These are phyloP conservation scores for Ogataea paraovalis DNA, from an alignment of 805 yeast species.

Conservation along the genomic window DNA sequence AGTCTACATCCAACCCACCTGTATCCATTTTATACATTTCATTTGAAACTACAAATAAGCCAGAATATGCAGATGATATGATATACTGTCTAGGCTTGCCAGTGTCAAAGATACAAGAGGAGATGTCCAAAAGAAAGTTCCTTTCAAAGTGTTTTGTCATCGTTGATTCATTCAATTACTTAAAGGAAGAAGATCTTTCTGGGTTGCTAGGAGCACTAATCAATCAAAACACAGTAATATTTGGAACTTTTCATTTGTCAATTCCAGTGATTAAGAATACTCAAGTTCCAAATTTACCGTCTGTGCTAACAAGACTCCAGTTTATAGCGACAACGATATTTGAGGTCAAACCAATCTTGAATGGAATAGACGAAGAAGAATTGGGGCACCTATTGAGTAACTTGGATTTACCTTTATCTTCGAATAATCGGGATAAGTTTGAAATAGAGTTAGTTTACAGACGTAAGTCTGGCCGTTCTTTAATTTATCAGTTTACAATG, in stretches of 20 bases:
- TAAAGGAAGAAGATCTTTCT: constrained; percentile 45
- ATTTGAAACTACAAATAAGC: constrained; percentile 59
- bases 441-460: constrained; percentile 56
- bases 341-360: constrained; percentile 47
- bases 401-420: constrained; percentile 47
- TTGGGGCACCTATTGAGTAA: constrained; percentile 35
- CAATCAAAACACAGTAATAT: constrained; percentile 41
- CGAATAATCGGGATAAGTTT: constrained; percentile 44
- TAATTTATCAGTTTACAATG: constrained; percentile 50
- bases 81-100: constrained; percentile 38
- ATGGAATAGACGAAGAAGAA: constrained; percentile 43
- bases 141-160: constrained; percentile 39
- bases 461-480: constrained; percentile 81
- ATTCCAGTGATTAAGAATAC: constrained; percentile 21
- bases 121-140: constrained; percentile 5
- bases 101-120: constrained; percentile 7
- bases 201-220: constrained; percentile 23
- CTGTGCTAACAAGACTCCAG: constrained; percentile 33
- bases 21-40: constrained; percentile 51
- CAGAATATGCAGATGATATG: constrained; percentile 45
- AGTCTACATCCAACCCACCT: constrained; percentile 21
- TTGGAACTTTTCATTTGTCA: constrained; percentile 46
- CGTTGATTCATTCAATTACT: constrained; percentile 66
- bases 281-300: constrained; percentile 16
- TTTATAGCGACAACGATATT: constrained; percentile 76